Evolutionary conservation across 768 basidiomycete genomes (phyloP), one percentile per base, ranked within the genome.

Genomic region (Mycena filopes): DNA sequence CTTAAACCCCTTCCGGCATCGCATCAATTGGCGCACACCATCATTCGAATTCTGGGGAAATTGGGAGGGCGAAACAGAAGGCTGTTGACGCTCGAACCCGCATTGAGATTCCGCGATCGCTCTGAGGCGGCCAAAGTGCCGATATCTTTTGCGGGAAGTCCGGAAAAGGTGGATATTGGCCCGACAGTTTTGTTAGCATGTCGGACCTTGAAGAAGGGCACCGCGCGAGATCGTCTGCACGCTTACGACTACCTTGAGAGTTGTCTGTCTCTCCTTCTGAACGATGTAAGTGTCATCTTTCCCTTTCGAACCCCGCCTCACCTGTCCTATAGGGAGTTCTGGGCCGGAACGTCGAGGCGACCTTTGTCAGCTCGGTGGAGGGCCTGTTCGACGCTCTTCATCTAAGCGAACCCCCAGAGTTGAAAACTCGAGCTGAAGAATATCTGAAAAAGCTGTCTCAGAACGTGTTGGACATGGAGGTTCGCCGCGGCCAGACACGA

Each of bases 11-110:
- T 95, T 12, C 98, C 98, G 8, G 89, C 89, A 11, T 93, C 89
- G 70, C 95, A 97, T 73, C 88, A 90, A 64, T 94, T 95, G 57
- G 90, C 98, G 0, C 95, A 98, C 76, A 95, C 94, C 16, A 96
- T 97, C 2, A 93, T 98, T 71, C 91, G 98, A 26, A 98, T 99
- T 60, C 82, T 99, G 4, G 98, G 98, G 45, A 99, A 99, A 78
- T 81, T 99, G 5, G 98, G 98, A 9, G 98, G 98, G 1, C 82
- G 98, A 51, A 99, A 99, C 76, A 85, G 98, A 28, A 87, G 93
- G 42, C 83, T 98, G 63, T 81, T 98, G 62, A 87, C 90, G 62
- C 91, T 92, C 66, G 92, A 96, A 51, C 92, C 94, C 1, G 76
- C 86, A 23, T 79, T 99, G 55, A 84, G 86, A 40, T 97, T 90